These are phyloP conservation scores for Samsoniella hepiali DNA, from an alignment of 2,329 filamentous ascomycete species.

Conservation along the genomic window DNA sequence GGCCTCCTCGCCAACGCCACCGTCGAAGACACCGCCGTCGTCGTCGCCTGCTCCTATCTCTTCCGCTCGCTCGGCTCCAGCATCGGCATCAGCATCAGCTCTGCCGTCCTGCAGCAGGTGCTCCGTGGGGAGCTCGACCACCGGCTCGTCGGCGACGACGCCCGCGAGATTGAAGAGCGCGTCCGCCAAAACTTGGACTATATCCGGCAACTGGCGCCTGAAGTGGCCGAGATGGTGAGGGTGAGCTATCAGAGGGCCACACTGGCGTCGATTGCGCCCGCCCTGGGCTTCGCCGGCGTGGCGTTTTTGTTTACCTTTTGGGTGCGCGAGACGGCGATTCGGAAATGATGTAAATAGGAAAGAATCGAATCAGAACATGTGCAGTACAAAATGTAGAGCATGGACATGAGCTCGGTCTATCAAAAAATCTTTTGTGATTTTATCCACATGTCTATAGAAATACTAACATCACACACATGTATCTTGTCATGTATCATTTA, in stretches of 20 bases:
- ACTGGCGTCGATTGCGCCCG: conserved; percentile 40
- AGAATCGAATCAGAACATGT: background rate
- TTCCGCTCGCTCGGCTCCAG: conserved; percentile 78
- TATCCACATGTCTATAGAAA: background rate
- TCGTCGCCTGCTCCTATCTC: conserved; percentile 75
- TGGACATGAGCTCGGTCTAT: background rate
- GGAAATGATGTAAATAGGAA: background rate
- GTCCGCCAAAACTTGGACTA: conserved; percentile 70
- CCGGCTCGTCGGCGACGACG: conserved; percentile 56
- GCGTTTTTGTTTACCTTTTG: conserved; percentile 45
- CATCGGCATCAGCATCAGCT: conserved; percentile 67
- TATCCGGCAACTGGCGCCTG: conserved; percentile 62
- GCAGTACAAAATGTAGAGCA: too few species aligned
- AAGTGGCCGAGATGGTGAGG: conserved; percentile 56
- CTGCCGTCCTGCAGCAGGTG: conserved; percentile 68
- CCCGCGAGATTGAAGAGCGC: conserved; percentile 62
- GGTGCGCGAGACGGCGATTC: conserved; percentile 51
- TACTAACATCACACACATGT: background rate
- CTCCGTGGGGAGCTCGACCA: conserved; percentile 55
- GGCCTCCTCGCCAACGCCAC: conserved; percentile 68
- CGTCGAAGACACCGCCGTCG: conserved; percentile 66
- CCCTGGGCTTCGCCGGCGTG: conserved; percentile 33
- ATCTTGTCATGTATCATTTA: background rate
- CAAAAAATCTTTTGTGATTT: background rate
- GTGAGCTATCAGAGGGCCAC: conserved; percentile 59